Evolutionary conservation across 2,329 filamentous ascomycete species (phyloP).

Genomic region (Mycosphaerella sp.): DNA sequence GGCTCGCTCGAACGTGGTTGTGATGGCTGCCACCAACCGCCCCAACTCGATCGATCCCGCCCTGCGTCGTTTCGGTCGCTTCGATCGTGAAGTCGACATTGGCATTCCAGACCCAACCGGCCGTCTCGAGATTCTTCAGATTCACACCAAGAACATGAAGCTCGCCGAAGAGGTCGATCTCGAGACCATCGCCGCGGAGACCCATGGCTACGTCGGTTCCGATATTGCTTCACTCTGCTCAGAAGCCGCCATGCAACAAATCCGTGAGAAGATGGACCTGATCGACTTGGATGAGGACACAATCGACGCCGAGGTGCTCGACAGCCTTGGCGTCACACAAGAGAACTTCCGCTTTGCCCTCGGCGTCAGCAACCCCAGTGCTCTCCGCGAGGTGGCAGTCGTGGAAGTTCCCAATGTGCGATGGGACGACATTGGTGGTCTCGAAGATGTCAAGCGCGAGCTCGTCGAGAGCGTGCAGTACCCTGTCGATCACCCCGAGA

Average conservation of each 20-base stretch:
- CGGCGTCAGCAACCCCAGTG: constrained; percentile 96
- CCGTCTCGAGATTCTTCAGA: constrained; percentile 96
- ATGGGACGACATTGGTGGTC: constrained; percentile 99
- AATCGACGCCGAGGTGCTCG: constrained; percentile 95
- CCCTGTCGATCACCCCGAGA: constrained; percentile 97
- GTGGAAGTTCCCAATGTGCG: constrained; percentile 99
- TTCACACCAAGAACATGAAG: constrained; percentile 99
- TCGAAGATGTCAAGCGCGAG: constrained; percentile 98
- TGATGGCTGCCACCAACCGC: constrained; percentile 98
- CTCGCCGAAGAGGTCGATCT: constrained; percentile 93
- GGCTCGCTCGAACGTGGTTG: constrained; percentile 94
- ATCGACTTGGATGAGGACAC: constrained; percentile 99
- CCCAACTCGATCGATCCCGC: constrained; percentile 98
- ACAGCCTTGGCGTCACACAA: constrained; percentile 98
- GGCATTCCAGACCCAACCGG: constrained; percentile 96
- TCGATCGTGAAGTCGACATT: constrained; percentile 98
- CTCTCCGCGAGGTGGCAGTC: constrained; percentile 95
- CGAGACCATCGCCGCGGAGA: constrained; percentile 93
- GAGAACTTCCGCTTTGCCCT: constrained; percentile 99
- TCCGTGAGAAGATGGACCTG: constrained; percentile 99
- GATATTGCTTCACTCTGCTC: constrained; percentile 98
- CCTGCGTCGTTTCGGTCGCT: constrained; percentile 94
- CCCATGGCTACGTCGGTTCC: constrained; percentile 97
- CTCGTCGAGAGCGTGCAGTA: constrained; percentile 99
- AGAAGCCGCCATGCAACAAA: constrained; percentile 99